Conservation (phyloP, 495 filamentous ascomycete genomes). For the Podospora sp. region DNA sequence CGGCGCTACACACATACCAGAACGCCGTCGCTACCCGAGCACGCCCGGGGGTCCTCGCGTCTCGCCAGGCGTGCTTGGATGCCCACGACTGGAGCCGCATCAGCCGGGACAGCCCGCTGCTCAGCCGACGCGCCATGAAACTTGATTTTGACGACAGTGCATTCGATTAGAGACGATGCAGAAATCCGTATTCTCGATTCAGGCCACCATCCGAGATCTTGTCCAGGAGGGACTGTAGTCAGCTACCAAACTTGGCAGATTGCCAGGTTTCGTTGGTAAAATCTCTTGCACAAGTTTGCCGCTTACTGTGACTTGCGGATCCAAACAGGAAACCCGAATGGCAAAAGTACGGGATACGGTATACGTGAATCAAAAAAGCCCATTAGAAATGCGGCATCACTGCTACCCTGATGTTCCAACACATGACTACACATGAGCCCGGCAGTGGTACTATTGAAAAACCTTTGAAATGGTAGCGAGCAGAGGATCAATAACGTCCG, state of each 20-base stretch:
- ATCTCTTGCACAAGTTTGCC: too few species aligned
- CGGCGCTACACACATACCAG: constrained; percentile 53
- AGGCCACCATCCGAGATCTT: background rate
- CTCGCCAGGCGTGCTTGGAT: constrained; percentile 63
- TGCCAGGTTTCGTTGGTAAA: too few species aligned
- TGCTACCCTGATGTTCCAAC: background rate
- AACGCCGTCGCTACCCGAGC: constrained; percentile 53
- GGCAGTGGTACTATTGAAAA: background rate
- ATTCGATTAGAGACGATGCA: background rate
- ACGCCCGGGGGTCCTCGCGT: constrained; percentile 55
- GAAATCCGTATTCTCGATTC: background rate
- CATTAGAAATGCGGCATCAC: too few species aligned
- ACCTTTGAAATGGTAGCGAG: background rate
- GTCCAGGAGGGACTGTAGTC: too few species aligned
- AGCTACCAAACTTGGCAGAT: too few species aligned
- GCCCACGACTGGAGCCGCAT: constrained; percentile 58
- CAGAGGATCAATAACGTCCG: constrained; percentile 1
- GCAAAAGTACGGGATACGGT: too few species aligned
- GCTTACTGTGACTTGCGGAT: background rate
- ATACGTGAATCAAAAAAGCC: too few species aligned
- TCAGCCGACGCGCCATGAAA: constrained; percentile 36
- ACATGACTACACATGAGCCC: background rate
- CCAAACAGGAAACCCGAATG: background rate
- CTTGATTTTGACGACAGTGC: constrained; percentile 34
- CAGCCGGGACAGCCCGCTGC: constrained; percentile 35